Evolutionary conservation across 768 basidiomycete genomes (phyloP), one percentile per base, ranked within the genome.

Genomic region (Asterophora parasitica): DNA sequence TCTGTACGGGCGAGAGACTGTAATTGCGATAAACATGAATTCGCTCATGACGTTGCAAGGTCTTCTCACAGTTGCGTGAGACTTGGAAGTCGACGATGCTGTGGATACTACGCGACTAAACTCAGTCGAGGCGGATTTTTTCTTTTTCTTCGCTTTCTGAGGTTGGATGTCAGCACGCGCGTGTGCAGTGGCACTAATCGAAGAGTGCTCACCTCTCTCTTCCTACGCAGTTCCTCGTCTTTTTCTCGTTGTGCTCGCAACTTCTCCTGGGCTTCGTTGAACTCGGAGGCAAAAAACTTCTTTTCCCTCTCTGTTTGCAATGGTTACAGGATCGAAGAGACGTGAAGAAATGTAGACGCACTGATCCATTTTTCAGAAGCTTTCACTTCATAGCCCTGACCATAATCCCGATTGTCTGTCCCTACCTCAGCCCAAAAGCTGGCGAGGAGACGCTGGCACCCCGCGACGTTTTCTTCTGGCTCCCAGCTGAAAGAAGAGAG

Each of bases 391-490:
- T 76, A 65, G 7, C 80, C 82, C 27, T 71, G 48, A 8, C 52
- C 36, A 61, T 83, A 83, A 55, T 84, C 81, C 0, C 71, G 41
- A 44, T 84, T 59, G 49, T 86, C 81, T 13, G 61, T 60, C 1
- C 84, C 84, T 15, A 87, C 54, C 43, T 83, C 72, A 4, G 63
- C 58, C 82, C 82, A 84, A 59, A 88, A 88, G 51, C 79, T 81
- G n/a, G 61, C 51, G 19, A 86, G 63, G 12, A 88, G 68, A 15
- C 80, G 73, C 12, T 74, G 63, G 58, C 86, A 88, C 20, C 72
- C 66, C 30, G 60, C 54, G 11, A 88, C 69, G 58, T 88, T 85
- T 6, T 63, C 65, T 42, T 71, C 64, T 9, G 86, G 86, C 49
- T 88, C 86, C 85, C 85, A 88, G 55, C 86, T 88, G 19, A n/a